A percentile compares a stretch with the other conserved stretches of the same genome.
phyloP scores from a whole-genome alignment of 768 basidiomycete genomes.

The Boletellus ananiceps region DNA sequence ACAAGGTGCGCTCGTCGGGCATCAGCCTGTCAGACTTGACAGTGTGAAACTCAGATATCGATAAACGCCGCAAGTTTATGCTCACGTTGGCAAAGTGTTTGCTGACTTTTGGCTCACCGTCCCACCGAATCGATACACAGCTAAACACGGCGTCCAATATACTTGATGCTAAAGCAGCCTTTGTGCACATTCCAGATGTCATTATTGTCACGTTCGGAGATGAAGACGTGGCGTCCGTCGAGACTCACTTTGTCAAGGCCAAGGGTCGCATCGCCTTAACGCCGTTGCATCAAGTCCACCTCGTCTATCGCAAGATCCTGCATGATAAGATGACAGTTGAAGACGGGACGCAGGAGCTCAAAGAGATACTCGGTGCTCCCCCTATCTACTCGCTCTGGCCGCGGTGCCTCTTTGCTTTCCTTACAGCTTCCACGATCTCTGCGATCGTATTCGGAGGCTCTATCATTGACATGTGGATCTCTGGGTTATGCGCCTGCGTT shows the following conservation, averaged over 20 bases:
- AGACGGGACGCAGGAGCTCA: constrained; percentile 67
- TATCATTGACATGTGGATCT: constrained; percentile 78
- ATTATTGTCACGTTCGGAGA: constrained; percentile 82
- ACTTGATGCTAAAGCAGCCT: constrained; percentile 74
- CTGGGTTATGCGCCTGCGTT: constrained; percentile 61
- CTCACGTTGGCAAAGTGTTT: constrained; percentile 83
- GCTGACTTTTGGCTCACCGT: constrained; percentile 90
- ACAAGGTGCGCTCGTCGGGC: constrained; percentile 35
- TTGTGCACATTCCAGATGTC: constrained; percentile 78
- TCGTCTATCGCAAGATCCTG: constrained; percentile 80
- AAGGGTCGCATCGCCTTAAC: constrained; percentile 78
- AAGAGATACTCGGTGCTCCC: constrained; percentile 54
- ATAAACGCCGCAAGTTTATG: constrained; percentile 64
- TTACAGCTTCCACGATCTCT: constrained; percentile 77
- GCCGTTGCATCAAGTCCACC: constrained; percentile 75
- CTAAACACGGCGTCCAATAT: constrained; percentile 74
- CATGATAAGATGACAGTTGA: constrained; percentile 76
- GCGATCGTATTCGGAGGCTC: constrained; percentile 79
- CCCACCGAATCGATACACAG: constrained; percentile 89
- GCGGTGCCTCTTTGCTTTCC: constrained; percentile 71
- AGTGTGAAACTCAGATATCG: constrained; percentile 34
- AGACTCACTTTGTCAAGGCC: constrained; percentile 85
- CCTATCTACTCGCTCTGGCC: constrained; percentile 64
- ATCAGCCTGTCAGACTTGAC: background rate
- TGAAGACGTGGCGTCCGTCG: constrained; percentile 61